These are phyloP conservation scores for Takakia lepidozioides DNA, from an alignment of 225 moss, liverwort and hornwort genomes.

Conservation along the genomic window DNA sequence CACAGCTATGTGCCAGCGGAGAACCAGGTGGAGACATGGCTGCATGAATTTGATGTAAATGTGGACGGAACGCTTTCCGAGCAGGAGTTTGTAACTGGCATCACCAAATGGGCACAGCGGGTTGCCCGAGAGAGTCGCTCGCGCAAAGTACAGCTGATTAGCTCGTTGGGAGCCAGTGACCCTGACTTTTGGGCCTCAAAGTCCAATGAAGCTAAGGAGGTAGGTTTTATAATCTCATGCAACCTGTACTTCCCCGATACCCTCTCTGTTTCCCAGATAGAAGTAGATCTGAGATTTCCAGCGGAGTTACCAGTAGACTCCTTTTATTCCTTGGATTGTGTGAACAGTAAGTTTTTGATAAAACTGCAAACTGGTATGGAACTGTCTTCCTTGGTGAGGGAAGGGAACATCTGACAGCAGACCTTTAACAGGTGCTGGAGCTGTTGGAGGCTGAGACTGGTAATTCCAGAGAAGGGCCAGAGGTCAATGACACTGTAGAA, in stretches of 20 bases:
- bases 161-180: slow-evolving; percentile 10
- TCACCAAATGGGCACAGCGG: slow-evolving; percentile 37
- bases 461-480: slow-evolving; percentile 14
- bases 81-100: slow-evolving; percentile 55
- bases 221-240: not conserved
- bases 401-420: too few species aligned
- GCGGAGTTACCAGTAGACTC: too few species aligned
- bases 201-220: slow-evolving; percentile 34
- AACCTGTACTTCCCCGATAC: not conserved
- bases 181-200: slow-evolving; percentile 43
- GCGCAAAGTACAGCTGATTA: slow-evolving; percentile 12
- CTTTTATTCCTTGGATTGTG: too few species aligned
- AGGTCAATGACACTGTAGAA: slow-evolving; percentile 16
- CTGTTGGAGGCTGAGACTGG: slow-evolving; percentile 70
- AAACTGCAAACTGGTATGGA: too few species aligned
- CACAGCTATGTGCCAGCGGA: slow-evolving; percentile 71
- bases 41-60: slow-evolving; percentile 76
- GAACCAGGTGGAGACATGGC: slow-evolving; percentile 70
- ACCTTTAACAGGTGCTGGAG: slow-evolving; percentile 83
- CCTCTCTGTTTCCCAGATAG: too few species aligned
- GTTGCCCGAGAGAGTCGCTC: slow-evolving; percentile 25
- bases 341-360: too few species aligned
- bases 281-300: too few species aligned
- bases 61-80: slow-evolving; percentile 80
- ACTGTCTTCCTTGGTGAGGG: too few species aligned